Base-by-base conservation (phyloP, 2,329 filamentous ascomycete genomes). In the Onygenales sp. region DNA sequence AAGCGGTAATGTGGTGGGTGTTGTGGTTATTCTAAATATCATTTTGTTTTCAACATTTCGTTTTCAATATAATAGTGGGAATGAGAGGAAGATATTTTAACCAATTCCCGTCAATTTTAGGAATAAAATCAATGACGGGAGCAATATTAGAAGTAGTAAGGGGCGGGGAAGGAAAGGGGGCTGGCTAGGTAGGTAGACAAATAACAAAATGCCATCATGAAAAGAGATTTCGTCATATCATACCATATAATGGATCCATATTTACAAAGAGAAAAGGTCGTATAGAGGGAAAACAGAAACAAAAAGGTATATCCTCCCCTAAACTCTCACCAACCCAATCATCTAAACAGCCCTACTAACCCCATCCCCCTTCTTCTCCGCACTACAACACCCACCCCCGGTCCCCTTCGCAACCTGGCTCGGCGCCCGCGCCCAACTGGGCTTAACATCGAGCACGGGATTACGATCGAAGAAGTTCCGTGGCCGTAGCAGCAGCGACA, bases 401-500 rank as follows among this genome's bases (percentile, higher is more conserved):
- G 59, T 65, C 1, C 72, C 74, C 11, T 52, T 49, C 5, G 74
- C 75, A 4, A 87, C 73, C 67, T 88, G 83, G 60, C 82, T 88
- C 1, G 89, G 88, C 32, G 85, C 86, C 59, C 79, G 81, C 42
- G 80, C 81, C 67, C 84, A 92, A 62, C 81, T 87, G 0, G 88
- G 87, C 53, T 86, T 86, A 13, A 94, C 86, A 67, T 94, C 87
- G 67, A 94, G 74, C 52, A 82, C 86, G 2, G 88, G 88, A 65
- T 92, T 94, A 61, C 81, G 78, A 21, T 77, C 72, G 71, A 94
- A 95, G 78, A 94, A 94, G 73, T 94, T 85, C 42, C 88, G 75
- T 2, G 89, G 89, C 34, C 88, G 75, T 42, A 94, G 75, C 37
- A 94, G 77, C 60, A 95, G 74, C 1, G 83, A 88, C 79, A 95